Conservation (phyloP, 2,329 filamentous ascomycete species). For the Bipolaris gigantea region DNA sequence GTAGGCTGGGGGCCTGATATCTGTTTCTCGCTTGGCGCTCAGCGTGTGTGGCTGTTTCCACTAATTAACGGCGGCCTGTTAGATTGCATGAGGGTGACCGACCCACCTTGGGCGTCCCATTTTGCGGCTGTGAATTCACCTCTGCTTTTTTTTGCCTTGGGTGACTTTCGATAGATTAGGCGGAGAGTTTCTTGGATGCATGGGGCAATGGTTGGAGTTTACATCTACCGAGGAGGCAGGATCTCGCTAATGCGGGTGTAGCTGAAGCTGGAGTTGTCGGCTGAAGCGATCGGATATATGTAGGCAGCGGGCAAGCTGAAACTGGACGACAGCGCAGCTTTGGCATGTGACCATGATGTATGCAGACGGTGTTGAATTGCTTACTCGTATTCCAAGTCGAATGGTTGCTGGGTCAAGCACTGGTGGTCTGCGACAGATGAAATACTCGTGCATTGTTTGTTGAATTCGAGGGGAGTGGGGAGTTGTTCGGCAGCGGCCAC, state of each 20-base stretch:
- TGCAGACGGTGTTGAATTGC: too few species aligned
- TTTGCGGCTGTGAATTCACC: not conserved
- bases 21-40: not conserved
- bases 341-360: too few species aligned
- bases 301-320: not conserved
- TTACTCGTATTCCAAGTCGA: not conserved
- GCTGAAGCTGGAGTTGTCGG: not conserved
- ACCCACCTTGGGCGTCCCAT: not conserved
- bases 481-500: not conserved
- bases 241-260: not conserved
- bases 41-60: not conserved
- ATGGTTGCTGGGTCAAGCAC: not conserved
- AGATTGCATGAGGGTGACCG: constrained; percentile 1
- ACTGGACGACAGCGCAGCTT: not conserved
- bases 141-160: not conserved
- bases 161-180: not conserved
- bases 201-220: not conserved
- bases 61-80: not conserved
- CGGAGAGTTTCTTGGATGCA: not conserved
- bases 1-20: not conserved
- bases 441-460: constrained; percentile 5
- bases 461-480: not conserved
- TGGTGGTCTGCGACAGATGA: not conserved
- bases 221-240: not conserved
- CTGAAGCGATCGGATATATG: not conserved